Evolutionary conservation across 169 alveolate species (phyloP), one percentile per base, ranked within the genome.

Genomic region (Eimeria falciformis): DNA sequence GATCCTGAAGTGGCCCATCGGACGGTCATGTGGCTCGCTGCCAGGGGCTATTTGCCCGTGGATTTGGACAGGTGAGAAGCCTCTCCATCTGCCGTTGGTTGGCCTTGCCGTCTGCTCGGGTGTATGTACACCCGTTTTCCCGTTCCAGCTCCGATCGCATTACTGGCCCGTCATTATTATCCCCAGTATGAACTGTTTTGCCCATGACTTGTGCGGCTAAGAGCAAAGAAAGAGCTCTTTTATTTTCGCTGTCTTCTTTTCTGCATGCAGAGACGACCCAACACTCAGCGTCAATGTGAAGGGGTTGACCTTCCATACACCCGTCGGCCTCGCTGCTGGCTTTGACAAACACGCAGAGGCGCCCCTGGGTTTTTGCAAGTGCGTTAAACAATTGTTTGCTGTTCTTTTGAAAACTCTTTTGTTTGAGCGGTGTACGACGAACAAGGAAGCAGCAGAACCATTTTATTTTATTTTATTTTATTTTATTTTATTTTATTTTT

Each of bases 291-390:
- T 78, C 56, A 73, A 45, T 43, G 73, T 92, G 78, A 78, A 66
- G 11, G 95, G 94, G 33, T 45, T 94, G 25, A 27, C 79, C 1
- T 93, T 94, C 71, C 46, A 66, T 66, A 94, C 92, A 45, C 95
- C 95, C 0, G 87, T 95, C 77, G 98, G 98, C 21, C 95, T 97
- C 79, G 97, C 98, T 18, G 98, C 98, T 0, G 98, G 98, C 0
- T 97, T 95, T 86, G 98, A 97, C 90, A 97, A 97, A 69, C 93
- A 97, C 40, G 97, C 96, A 18, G 96, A 95, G 88, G 97, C 95
- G 27, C 96, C 97, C 21, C 93, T 91, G 47, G 92, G 92, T 27
- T 50, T 93, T 11, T 46, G 92, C 79, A 93, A 62, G 94, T 88
- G 62, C 50, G 94, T 9, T 1, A 25, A n/a, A n/a, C n/a, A n/a